Percentiles rank a stretch among this genome's conserved stretches.
Evolutionary conservation across 106 monocot genomes (phyloP).

Genomic region (Dendrobium nobile): DNA sequence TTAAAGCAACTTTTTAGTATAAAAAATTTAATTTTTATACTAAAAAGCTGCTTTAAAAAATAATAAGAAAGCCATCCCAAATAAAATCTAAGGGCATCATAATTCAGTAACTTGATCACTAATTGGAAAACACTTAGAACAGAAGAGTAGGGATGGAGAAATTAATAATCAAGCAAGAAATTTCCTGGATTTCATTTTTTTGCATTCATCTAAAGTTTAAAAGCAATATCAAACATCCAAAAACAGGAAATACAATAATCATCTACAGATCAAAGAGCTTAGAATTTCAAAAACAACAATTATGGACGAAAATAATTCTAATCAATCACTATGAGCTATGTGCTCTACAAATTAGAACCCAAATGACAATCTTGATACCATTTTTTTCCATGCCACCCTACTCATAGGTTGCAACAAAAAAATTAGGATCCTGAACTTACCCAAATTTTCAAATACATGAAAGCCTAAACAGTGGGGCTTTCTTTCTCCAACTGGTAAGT

Average conservation of each 20-base stretch:
- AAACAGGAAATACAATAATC: neutral
- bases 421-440: neutral
- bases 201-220: too few relatives aligned
- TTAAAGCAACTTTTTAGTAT: too few relatives aligned
- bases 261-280: neutral
- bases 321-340: neutral
- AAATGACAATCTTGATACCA: neutral
- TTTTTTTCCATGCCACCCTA: neutral
- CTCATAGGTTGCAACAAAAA: neutral
- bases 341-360: constrained; percentile 2
- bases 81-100: too few relatives aligned
- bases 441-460: neutral
- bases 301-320: neutral
- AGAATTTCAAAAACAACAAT: neutral
- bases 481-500: neutral
- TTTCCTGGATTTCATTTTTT: too few relatives aligned
- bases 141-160: too few relatives aligned
- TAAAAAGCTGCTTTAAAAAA: too few relatives aligned
- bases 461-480: neutral
- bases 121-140: too few relatives aligned
- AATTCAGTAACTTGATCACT: too few relatives aligned
- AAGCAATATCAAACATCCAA: neutral
- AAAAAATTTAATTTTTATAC: too few relatives aligned
- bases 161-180: too few relatives aligned
- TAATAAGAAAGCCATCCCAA: too few relatives aligned